Percentiles rank a stretch among this genome's conserved stretches.
phyloP scores from a whole-genome alignment of 2,329 filamentous ascomycete species.

The Paramyrothecium roridum region DNA sequence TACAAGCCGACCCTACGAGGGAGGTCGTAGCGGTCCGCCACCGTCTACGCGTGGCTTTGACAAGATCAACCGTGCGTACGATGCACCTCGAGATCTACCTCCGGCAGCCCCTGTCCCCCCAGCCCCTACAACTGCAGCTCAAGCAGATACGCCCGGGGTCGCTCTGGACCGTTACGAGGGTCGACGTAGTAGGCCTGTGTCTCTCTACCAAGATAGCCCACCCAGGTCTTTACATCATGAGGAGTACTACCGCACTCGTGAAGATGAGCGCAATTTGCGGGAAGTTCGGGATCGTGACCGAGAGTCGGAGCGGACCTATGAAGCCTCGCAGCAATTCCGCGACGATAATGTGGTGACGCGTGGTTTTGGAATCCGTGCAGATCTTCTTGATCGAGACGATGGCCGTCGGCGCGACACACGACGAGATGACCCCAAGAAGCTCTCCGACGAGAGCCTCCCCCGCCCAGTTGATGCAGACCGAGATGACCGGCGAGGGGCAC shows the following conservation, averaged over 20 bases:
- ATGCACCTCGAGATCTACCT: conserved; percentile 39
- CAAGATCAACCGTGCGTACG: conserved; percentile 57
- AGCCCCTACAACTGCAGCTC: conserved; percentile 21
- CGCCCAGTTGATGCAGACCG: conserved; percentile 23
- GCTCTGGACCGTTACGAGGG: conserved; percentile 13
- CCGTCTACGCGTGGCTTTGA: conserved; percentile 70
- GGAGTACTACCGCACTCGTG: conserved; percentile 45
- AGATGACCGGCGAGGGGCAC: conserved; percentile 22
- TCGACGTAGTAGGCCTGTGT: conserved; percentile 41
- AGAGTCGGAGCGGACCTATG: conserved; percentile 27
- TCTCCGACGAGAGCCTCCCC: conserved; percentile 25
- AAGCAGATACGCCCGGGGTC: conserved; percentile 11
- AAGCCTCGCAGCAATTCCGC: conserved; percentile 31
- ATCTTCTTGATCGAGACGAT: conserved; percentile 35
- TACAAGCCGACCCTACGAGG: conserved; percentile 32
- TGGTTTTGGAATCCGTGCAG: conserved; percentile 51
- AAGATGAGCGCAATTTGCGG: conserved; percentile 42
- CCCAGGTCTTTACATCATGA: conserved; percentile 41
- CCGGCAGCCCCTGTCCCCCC: conserved; percentile 38
- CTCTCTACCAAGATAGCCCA: conserved; percentile 49
- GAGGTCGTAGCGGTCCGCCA: conserved; percentile 51
- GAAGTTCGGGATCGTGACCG: conserved; percentile 36
- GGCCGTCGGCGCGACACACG: conserved; percentile 29
- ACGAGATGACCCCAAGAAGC: conserved; percentile 21
- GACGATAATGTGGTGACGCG: conserved; percentile 44